Percentiles rank a stretch among this genome's conserved stretches.
phyloP scores from a whole-genome alignment of 192 early-diverging fungal species.

The Coemansia sp. region DNA sequence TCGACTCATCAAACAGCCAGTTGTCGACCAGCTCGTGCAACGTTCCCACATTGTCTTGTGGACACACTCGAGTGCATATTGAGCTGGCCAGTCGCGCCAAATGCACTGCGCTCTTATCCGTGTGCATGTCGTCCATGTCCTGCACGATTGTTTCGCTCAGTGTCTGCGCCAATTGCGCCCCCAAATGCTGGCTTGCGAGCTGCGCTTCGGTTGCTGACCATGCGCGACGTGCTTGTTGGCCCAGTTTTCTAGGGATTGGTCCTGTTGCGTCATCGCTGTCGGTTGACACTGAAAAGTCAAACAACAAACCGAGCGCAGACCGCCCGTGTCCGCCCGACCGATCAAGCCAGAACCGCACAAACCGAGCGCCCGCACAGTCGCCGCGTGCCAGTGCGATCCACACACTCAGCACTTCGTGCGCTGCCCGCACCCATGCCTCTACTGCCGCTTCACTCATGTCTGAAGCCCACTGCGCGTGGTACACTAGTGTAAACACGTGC shows the following conservation, averaged over 20 bases:
- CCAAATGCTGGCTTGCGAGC: conserved; percentile 14
- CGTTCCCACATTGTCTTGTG: conserved; percentile 15
- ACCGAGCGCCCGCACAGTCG: conserved; percentile 21
- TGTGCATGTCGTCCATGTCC: conserved; percentile 15
- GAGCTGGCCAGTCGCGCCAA: conserved; percentile 38
- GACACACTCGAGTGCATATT: conserved; percentile 29
- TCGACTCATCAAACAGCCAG: conserved; percentile 28
- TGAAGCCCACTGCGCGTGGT: conserved; percentile 18
- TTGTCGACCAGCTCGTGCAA: conserved; percentile 9
- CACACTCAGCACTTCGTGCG: conserved; percentile 26
- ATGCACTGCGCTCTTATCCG: conserved; percentile 21
- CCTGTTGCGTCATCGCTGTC: not conserved
- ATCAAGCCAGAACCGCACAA: conserved; percentile 38
- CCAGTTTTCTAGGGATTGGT: conserved; percentile 4
- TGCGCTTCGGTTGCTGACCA: conserved; percentile 40
- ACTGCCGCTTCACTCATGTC: not conserved
- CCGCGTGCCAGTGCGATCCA: conserved; percentile 38
- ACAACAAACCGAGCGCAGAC: conserved; percentile 35
- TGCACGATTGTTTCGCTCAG: conserved; percentile 26
- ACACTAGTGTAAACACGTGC: conserved; percentile 22
- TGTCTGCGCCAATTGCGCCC: conserved; percentile 28
- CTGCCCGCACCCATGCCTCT: conserved; percentile 6
- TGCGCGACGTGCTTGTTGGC: conserved; percentile 22
- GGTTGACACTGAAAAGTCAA: conserved; percentile 26
- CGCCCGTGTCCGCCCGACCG: conserved; percentile 14